phyloP scores from a whole-genome alignment of 1,284 basidiomycete species.

The Trichosporon sp. region DNA sequence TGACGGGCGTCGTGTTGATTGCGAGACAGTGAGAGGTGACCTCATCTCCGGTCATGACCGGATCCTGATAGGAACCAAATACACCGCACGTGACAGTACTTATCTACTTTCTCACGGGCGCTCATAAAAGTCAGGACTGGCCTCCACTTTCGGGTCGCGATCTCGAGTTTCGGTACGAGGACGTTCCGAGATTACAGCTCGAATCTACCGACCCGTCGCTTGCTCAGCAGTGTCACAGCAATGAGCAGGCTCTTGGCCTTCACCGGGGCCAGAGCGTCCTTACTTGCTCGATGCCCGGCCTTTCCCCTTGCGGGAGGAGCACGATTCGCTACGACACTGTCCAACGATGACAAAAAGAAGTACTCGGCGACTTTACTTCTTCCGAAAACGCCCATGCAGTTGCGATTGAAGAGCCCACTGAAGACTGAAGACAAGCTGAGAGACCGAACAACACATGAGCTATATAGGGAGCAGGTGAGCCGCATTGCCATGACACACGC shows the following conservation, averaged over 20 bases:
- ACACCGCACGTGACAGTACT: not conserved
- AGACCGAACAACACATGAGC: slow-evolving; percentile 62
- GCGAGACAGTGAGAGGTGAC: not conserved
- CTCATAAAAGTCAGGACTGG: not conserved
- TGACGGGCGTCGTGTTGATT: not conserved
- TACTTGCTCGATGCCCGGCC: not conserved
- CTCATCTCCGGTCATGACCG: not conserved
- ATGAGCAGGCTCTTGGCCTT: slow-evolving; percentile 14
- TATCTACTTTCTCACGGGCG: not conserved
- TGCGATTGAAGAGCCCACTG: slow-evolving; percentile 65
- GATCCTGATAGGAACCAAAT: not conserved
- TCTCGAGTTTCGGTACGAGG: not conserved
- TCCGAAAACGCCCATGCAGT: slow-evolving; percentile 75
- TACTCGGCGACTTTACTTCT: slow-evolving; percentile 70
- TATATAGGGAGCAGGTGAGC: slow-evolving; percentile 78
- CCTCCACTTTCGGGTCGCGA: slow-evolving; percentile 2
- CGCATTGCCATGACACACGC: not conserved
- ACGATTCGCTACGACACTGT: not conserved
- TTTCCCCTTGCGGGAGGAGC: not conserved
- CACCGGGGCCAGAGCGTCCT: not conserved
- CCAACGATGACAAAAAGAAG: slow-evolving; percentile 34
- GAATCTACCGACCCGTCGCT: not conserved
- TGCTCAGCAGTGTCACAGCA: not conserved
- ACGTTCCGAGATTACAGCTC: not conserved
- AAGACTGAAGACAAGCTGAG: slow-evolving; percentile 58